Base-by-base conservation (phyloP, 148 eudicot species). In the Spergularia bocconei region DNA sequence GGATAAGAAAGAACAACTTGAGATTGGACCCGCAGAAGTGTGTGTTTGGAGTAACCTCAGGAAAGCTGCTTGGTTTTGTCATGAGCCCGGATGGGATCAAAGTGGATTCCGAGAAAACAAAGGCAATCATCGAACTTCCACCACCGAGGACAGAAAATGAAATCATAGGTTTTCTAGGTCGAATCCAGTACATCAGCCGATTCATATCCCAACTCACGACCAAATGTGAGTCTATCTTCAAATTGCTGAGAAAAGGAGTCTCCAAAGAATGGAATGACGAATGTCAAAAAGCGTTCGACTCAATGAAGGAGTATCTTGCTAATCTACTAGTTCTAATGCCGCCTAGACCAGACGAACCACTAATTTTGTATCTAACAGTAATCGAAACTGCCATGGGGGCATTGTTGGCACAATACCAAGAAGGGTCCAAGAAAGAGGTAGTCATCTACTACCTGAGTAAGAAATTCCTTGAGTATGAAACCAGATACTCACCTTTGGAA, bases 351-450 rank as follows among this genome's bases (percentile, higher is more conserved):
- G 25, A 23, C 1, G 25, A 23, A 19, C 72, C 72, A 12, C 15
- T 69, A 1, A 69, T 51, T 8, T 52, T 69, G 15, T 69, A 52
- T 13, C 55, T 69, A 3, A 69, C 41, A 1, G 16, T 29, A 13
- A 53, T 60, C 2, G 15, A 70, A 25, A 70, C 7, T 0, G 13
- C 25, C 10, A 39, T 65, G 51, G 69, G 51, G 13, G 25, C 25
- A 23, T 23, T 23, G 25, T 23, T 23, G 25, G 25, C 25, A 1
- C 25, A 23, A 23, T 23, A 21, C 25, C 21, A 70, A 70, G 61
- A 70, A 29, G 62, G 73, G 3, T 52, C 25, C 4, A 70, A 54
- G 61, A 70, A 70, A 15, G 73, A 70, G 29, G 47, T 54, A 2
- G 39, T 47, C 9, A 53, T 70, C 6, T 69, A 51, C 19, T 51